These are phyloP conservation scores for Phytophthora syringae DNA, from an alignment of 352 stramenopile genomes.

Conservation along the genomic window DNA sequence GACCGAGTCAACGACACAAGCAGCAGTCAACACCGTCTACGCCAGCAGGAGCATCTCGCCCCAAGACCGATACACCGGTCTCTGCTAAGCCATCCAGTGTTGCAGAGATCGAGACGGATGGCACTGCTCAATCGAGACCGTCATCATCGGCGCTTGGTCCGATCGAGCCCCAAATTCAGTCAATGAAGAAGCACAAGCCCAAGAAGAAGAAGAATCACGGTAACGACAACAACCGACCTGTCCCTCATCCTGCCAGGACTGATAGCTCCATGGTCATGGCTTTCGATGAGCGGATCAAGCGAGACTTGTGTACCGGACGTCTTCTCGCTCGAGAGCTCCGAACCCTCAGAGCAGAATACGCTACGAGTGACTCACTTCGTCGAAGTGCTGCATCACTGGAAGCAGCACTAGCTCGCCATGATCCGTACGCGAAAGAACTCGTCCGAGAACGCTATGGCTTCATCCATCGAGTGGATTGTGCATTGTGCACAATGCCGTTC, in stretches of 20 bases:
- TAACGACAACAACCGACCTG: conserved; percentile 22
- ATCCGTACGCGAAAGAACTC: conserved; percentile 60
- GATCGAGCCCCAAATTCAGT: conserved; percentile 20
- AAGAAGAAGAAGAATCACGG: conserved; percentile 35
- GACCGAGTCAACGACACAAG: conserved; percentile 50
- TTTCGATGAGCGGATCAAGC: conserved; percentile 52
- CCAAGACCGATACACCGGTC: not conserved
- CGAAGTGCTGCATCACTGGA: conserved; percentile 22
- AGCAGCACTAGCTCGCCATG: conserved; percentile 33
- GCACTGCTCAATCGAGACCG: conserved; percentile 1
- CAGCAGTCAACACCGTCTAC: conserved; percentile 11
- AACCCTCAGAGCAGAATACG: conserved; percentile 51
- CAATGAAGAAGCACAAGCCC: conserved; percentile 24
- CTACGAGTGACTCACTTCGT: conserved; percentile 29
- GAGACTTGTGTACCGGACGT: conserved; percentile 48
- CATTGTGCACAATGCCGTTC: conserved; percentile 64
- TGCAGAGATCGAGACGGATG: conserved; percentile 6
- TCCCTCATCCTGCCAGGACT: conserved; percentile 19
- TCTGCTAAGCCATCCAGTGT: conserved; percentile 1
- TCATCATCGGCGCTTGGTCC: conserved; percentile 18
- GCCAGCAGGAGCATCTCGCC: conserved; percentile 2
- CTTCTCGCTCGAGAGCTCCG: conserved; percentile 63
- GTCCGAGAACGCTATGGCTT: conserved; percentile 68
- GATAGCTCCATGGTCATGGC: conserved; percentile 50
- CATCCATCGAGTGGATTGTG: conserved; percentile 66